Evolutionary conservation across 1,284 basidiomycete genomes (phyloP).

Genomic region (Sanghuangporus sanghuang): DNA sequence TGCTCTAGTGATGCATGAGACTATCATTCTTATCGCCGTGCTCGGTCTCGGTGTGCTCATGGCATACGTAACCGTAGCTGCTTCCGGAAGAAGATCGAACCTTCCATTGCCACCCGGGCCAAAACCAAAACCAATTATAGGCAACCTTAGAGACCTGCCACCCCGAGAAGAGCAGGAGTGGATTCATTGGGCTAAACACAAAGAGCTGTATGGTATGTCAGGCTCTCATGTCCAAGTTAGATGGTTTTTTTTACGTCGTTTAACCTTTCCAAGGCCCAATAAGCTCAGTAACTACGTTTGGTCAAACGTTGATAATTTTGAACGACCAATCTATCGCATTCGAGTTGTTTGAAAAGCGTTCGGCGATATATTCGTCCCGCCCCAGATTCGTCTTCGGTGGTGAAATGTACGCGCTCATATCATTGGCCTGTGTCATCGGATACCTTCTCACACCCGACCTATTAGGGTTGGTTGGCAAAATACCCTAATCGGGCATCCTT

Average conservation of each 20-base stretch:
- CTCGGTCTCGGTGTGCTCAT: not conserved
- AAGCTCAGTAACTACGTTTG: conserved; percentile 32
- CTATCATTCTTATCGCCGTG: not conserved
- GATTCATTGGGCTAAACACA: conserved; percentile 16
- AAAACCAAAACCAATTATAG: conserved; percentile 11
- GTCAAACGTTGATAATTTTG: conserved; percentile 38
- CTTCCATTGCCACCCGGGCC: not conserved
- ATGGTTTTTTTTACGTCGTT: not conserved
- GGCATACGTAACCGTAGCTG: not conserved
- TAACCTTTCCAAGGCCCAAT: not conserved
- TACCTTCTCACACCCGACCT: not conserved
- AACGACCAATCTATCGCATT: conserved; percentile 35
- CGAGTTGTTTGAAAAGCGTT: conserved; percentile 42
- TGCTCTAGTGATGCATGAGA: not conserved
- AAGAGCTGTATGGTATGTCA: conserved; percentile 15
- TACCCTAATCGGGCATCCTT: not conserved
- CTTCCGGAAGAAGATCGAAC: not conserved
- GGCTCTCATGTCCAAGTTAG: not conserved
- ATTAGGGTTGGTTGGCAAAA: conserved; percentile 5
- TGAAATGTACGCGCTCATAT: conserved; percentile 4
- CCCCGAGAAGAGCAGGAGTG: conserved; percentile 12
- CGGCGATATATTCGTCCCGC: conserved; percentile 45
- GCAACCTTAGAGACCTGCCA: conserved; percentile 14
- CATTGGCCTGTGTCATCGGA: too few relatives aligned
- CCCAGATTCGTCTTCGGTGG: conserved; percentile 21